phyloP scores from a whole-genome alignment of 2,329 filamentous ascomycete genomes.

The Hypocrella siamensis region DNA sequence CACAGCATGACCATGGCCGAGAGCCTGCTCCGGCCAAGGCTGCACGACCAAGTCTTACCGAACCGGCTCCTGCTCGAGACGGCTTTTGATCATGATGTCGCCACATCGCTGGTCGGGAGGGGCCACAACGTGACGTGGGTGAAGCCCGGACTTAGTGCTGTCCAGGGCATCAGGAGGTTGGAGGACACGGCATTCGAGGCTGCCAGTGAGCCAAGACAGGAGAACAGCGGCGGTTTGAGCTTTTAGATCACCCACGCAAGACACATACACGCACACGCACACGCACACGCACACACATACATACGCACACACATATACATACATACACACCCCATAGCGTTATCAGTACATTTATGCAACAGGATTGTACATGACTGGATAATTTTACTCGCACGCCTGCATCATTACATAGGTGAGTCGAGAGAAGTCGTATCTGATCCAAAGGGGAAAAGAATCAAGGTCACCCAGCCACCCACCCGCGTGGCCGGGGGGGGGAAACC shows the following conservation, averaged over 20 bases:
- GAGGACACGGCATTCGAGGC: slow-evolving; percentile 60
- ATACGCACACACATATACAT: too few relatives aligned
- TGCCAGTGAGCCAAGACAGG: slow-evolving; percentile 59
- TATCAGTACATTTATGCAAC: too few relatives aligned
- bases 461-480: too few relatives aligned
- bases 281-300: too few relatives aligned
- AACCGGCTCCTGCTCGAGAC: slow-evolving; percentile 54
- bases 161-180: slow-evolving; percentile 50
- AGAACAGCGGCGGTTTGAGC: slow-evolving; percentile 49
- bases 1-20: slow-evolving; percentile 39
- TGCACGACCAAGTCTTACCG: slow-evolving; percentile 74
- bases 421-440: too few relatives aligned
- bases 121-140: slow-evolving; percentile 64
- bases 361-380: too few relatives aligned
- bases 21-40: slow-evolving; percentile 48
- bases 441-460: too few relatives aligned
- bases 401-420: too few relatives aligned
- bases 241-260: background rate
- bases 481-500: too few relatives aligned
- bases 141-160: slow-evolving; percentile 45
- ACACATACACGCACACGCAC: too few relatives aligned
- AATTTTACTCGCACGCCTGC: too few relatives aligned
- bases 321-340: too few relatives aligned
- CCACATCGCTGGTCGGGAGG: slow-evolving; percentile 42
- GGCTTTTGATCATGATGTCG: slow-evolving; percentile 47